phyloP scores from a whole-genome alignment of 1,284 basidiomycete species.

The Ustilago nuda region DNA sequence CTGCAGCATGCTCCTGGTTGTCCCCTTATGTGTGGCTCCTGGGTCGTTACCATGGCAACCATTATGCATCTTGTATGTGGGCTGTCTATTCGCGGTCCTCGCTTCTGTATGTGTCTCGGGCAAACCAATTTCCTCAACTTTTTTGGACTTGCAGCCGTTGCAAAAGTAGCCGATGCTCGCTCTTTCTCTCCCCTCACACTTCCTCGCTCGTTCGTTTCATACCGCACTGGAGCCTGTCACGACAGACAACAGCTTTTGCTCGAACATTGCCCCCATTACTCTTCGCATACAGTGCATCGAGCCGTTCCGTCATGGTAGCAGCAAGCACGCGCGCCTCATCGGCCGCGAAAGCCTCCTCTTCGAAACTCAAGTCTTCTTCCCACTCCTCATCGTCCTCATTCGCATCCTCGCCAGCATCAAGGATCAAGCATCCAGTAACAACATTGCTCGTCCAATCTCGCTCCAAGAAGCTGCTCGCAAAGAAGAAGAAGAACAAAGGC shows the following conservation, averaged over 20 bases:
- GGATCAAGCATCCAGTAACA: background rate
- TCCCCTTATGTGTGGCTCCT: too few species aligned
- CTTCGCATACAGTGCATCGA: background rate
- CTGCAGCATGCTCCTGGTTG: too few species aligned
- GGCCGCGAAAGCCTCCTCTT: background rate
- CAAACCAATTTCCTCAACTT: too few species aligned
- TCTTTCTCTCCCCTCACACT: background rate
- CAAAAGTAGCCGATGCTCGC: conserved; percentile 19
- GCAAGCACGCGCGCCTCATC: conserved; percentile 2
- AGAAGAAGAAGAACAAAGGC: conserved; percentile 10
- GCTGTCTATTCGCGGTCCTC: too few species aligned
- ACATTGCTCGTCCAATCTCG: conserved; percentile 18
- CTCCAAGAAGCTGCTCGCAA: conserved; percentile 19
- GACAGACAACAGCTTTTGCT: too few species aligned
- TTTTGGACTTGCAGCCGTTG: background rate
- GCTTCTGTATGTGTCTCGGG: too few species aligned
- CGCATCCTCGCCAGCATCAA: conserved; percentile 6
- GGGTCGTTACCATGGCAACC: too few species aligned
- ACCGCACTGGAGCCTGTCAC: background rate
- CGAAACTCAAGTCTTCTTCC: conserved; percentile 16
- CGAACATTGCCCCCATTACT: too few species aligned
- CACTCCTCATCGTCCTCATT: conserved; percentile 13
- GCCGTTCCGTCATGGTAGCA: conserved; percentile 11
- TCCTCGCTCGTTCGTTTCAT: background rate
- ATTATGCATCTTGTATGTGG: too few species aligned